phyloP scores from a whole-genome alignment of 768 basidiomycete genomes.

The Trametes cingulata region DNA sequence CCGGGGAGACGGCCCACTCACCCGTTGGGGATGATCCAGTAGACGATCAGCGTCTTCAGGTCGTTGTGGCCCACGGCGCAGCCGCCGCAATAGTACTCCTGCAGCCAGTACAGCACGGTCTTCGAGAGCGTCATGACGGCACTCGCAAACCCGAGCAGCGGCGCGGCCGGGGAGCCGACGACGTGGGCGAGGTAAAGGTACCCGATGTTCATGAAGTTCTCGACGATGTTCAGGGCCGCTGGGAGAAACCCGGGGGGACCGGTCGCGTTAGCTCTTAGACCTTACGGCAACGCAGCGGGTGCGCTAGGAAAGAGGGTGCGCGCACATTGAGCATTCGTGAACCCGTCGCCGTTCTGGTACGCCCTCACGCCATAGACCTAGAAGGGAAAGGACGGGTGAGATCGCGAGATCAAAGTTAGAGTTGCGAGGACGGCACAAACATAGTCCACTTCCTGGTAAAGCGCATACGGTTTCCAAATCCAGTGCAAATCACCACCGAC shows the following conservation, averaged over 20 bases:
- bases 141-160: conserved; percentile 71
- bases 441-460: conserved; percentile 68
- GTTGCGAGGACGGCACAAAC: conserved; percentile 29
- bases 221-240: conserved; percentile 81
- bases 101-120: conserved; percentile 78
- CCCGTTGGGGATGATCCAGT: conserved; percentile 83
- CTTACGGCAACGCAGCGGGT: not conserved
- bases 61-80: conserved; percentile 79
- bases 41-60: conserved; percentile 47
- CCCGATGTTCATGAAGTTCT: conserved; percentile 68
- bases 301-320: conserved; percentile 6
- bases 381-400: conserved; percentile 1
- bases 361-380: conserved; percentile 76
- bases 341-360: conserved; percentile 67
- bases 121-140: conserved; percentile 83
- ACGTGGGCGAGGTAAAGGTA: conserved; percentile 80
- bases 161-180: conserved; percentile 59
- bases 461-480: conserved; percentile 84
- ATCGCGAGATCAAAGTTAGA: not conserved
- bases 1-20: conserved; percentile 36
- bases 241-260: conserved; percentile 3
- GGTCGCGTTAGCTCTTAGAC: conserved; percentile 2
- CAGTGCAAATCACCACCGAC: conserved; percentile 86
- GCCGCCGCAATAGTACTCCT: conserved; percentile 74
- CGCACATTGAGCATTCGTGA: conserved; percentile 84